phyloP scores from a whole-genome alignment of 257 asterid genomes.

The Scutellaria barbata region DNA sequence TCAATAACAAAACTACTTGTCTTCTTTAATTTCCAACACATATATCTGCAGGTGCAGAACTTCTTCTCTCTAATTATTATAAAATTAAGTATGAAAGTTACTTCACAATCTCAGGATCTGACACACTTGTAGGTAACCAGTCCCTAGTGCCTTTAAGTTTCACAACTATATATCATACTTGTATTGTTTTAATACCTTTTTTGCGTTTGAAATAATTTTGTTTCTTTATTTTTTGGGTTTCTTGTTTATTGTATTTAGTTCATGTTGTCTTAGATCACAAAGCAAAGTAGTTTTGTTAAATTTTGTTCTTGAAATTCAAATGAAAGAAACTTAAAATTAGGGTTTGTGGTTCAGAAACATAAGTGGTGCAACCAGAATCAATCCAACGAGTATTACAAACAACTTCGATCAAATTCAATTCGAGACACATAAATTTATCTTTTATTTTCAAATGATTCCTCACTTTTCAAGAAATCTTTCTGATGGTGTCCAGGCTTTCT shows the following conservation, averaged over 20 bases:
- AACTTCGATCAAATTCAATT: no score
- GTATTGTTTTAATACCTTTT: not conserved
- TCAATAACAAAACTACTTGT: not conserved
- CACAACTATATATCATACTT: not conserved
- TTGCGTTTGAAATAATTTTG: not conserved
- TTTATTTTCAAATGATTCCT: no score
- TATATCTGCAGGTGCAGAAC: conserved; percentile 14
- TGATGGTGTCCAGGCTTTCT: no score
- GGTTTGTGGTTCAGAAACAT: not conserved
- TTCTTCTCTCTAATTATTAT: not conserved
- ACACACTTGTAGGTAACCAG: no score
- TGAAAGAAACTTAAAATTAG: not conserved
- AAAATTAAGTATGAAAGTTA: conserved; percentile 21
- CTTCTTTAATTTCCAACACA: no score
- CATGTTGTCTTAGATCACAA: no score
- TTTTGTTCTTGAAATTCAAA: not conserved
- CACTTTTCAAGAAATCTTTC: no score
- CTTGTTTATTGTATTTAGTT: no score
- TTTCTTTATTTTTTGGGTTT: no score
- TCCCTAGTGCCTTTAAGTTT: not conserved
- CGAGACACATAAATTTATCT: no score
- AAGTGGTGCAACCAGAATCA: no score
- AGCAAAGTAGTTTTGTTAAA: not conserved
- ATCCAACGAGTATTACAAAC: no score
- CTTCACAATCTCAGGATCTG: conserved; percentile 16